These are phyloP conservation scores for Cytospora piceicola DNA, from an alignment of 2,329 filamentous ascomycete genomes.

Conservation along the genomic window DNA sequence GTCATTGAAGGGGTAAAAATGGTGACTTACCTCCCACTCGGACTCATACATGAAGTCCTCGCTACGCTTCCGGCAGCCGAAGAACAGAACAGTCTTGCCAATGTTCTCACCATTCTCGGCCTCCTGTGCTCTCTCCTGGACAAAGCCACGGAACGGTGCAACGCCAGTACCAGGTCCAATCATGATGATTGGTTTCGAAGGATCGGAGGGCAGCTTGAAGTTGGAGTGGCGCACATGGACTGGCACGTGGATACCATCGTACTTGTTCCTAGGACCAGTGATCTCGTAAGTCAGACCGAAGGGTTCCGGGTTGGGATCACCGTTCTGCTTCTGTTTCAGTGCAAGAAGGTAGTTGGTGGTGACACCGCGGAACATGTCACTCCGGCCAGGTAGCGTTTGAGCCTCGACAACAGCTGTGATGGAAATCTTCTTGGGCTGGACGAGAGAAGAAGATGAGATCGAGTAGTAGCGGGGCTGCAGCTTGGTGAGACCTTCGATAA, in stretches of 20 bases:
- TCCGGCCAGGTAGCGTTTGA: slow-evolving; percentile 73
- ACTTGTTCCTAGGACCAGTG: slow-evolving; percentile 90
- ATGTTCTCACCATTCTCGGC: slow-evolving; percentile 80
- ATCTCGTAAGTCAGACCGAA: slow-evolving; percentile 88
- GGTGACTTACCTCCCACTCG: slow-evolving; percentile 82
- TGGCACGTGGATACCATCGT: slow-evolving; percentile 91
- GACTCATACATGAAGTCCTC: slow-evolving; percentile 93
- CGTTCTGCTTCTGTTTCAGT: slow-evolving; percentile 95
- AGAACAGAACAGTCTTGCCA: slow-evolving; percentile 89
- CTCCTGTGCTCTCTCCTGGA: slow-evolving; percentile 89
- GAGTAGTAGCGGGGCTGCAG: slow-evolving; percentile 99
- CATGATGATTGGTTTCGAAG: slow-evolving; percentile 92
- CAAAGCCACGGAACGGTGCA: slow-evolving; percentile 91
- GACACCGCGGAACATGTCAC: slow-evolving; percentile 84
- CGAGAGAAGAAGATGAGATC: slow-evolving; percentile 93
- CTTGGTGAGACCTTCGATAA: slow-evolving; percentile 93
- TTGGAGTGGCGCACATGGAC: slow-evolving; percentile 97
- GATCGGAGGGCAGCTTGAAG: slow-evolving; percentile 97
- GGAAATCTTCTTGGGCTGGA: slow-evolving; percentile 92
- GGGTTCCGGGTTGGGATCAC: slow-evolving; percentile 77
- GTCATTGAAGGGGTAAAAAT: neutral
- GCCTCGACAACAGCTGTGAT: slow-evolving; percentile 95
- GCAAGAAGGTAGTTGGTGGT: slow-evolving; percentile 96
- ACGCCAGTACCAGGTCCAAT: slow-evolving; percentile 96
- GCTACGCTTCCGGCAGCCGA: slow-evolving; percentile 83